Evolutionary conservation across 495 filamentous ascomycete species (phyloP), one percentile per base, ranked within the genome.

Genomic region (Baudoinia panamericana): DNA sequence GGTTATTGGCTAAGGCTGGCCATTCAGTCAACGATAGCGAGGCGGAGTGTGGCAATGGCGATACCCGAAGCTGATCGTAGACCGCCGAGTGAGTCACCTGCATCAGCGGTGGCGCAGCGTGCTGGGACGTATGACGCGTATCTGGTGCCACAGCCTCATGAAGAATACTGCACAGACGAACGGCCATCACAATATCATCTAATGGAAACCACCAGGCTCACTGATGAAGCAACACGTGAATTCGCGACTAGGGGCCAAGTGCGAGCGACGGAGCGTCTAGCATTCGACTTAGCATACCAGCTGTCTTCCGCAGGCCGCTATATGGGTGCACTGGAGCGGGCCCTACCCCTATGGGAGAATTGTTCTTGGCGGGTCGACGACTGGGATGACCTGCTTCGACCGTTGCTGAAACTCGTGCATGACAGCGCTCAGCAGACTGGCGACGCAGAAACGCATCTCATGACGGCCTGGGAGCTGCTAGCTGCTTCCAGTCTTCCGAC

Each of bases 1-100:
- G 87, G 86, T 0, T 95, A 92, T 55, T 95, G 87, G 82, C 73
- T 82, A 37, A 70, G 75, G 19, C 56, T 75, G 11, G 77, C 84
- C 2, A 73, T 80, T 0, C 76, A 73, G 35, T 76, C 84, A 48
- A 59, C 76, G 3, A 68, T 70, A 31, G 55, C 63, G 15, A 73
- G 85, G 15, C 68, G 72, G 33, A 56, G 36, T 3, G 60, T 79
- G 33, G 85, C 84, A 0, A 57, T 67, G 30, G 63, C 71, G 9
- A 87, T 93, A 32, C 73, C 84, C 17, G 68, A 76, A 36, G 82
- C 84, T 41, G 85, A 93, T 54, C 67, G 80, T 30, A 65, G 64
- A 35, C 66, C 76, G 0, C 79, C 80, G 0, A 73, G 75, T 18
- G 66, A 68, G 46, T 78, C 77, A 24, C 75, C 78, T 4, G 76